These are phyloP conservation scores for Citrus mangshanensis DNA, from an alignment of 345 rosid genomes.

Conservation along the genomic window DNA sequence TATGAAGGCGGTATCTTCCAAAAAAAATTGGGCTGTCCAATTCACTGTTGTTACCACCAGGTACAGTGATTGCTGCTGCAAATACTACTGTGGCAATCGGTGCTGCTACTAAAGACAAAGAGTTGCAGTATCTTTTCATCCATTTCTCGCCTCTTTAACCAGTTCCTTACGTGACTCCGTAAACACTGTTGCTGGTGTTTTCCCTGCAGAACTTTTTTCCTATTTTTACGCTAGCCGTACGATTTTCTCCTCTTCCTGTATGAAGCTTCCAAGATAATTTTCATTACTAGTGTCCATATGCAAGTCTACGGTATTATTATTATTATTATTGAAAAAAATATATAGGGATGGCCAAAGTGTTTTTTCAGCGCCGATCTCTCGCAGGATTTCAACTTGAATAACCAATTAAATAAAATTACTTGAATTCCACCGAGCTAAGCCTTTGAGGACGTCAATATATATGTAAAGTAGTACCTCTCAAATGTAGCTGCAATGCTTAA, in stretches of 20 bases:
- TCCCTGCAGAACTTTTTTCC: not conserved
- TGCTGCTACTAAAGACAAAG: conserved; percentile 7
- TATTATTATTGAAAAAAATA: too few species aligned
- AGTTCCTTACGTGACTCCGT: conserved; percentile 21
- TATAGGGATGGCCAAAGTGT: too few species aligned
- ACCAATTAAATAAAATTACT: too few species aligned
- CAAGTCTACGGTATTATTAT: too few species aligned
- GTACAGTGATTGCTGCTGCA: conserved; percentile 32
- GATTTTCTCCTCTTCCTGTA: conserved; percentile 31
- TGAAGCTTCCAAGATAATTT: too few species aligned
- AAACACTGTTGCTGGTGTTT: conserved; percentile 28
- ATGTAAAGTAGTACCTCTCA: too few species aligned
- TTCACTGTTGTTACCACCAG: conserved; percentile 24
- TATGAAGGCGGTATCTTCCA: not conserved
- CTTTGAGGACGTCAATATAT: too few species aligned
- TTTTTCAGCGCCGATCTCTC: too few species aligned
- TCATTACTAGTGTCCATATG: too few species aligned
- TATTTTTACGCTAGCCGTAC: conserved; percentile 19
- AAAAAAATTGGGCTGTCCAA: conserved; percentile 5
- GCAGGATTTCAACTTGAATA: too few species aligned
- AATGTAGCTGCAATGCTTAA: too few species aligned
- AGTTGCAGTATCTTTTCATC: conserved; percentile 17
- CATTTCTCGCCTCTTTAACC: conserved; percentile 27
- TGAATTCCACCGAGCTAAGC: too few species aligned
- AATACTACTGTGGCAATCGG: conserved; percentile 29